Base-by-base conservation (phyloP, 108 stramenopile genomes). In the Discostella stelligeroides region DNA sequence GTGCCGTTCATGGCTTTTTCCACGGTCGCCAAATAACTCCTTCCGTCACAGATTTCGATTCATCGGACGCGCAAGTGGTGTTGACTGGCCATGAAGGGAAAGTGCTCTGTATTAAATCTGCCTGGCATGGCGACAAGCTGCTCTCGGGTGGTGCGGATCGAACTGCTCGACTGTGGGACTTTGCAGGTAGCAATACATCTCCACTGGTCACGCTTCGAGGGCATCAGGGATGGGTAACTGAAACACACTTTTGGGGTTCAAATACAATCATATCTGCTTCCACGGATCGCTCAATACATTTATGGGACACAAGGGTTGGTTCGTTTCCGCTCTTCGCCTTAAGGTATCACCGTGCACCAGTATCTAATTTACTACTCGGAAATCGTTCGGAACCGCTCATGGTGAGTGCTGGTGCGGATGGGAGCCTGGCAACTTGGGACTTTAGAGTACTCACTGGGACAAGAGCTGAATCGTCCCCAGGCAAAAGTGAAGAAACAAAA, bases 71-170 rank as follows among this genome's bases (percentile, higher is more conserved):
- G 2, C 69, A 90, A 47, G 87, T 69, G 43, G 82, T 88, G 17
- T 67, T 95, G 7, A 74, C 83, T 28, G 93, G 93, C 24, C 93
- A 95, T 63, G 73, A 67, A 34, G 91, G 93, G 34, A 81, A 86
- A 47, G 79, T 95, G 21, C 64, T 88, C 4, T 91, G 87, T 61
- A 80, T 95, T 7, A 83, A 89, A 65, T 86, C 91, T 27, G 93
- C 93, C 12, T 95, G 93, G 93, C 93, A 95, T 66, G 93, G 90
- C 10, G 93, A 95, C 62, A 83, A 89, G 34, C 63, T 90, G 30
- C 60, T 95, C 4, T 89, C 88, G 59, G 90, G 93, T 39, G 93
- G 90, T 25, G 86, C 89, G 9, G 93, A 95, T 75, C 85, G 84
- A 27, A 89, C 89, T 0, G 68, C 89, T 9, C 79, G 90, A 46